Percentiles rank a stretch among this genome's conserved stretches.
These are phyloP conservation scores for Oidiodendron maius DNA, from an alignment of 495 filamentous ascomycete species.

Conservation along the genomic window DNA sequence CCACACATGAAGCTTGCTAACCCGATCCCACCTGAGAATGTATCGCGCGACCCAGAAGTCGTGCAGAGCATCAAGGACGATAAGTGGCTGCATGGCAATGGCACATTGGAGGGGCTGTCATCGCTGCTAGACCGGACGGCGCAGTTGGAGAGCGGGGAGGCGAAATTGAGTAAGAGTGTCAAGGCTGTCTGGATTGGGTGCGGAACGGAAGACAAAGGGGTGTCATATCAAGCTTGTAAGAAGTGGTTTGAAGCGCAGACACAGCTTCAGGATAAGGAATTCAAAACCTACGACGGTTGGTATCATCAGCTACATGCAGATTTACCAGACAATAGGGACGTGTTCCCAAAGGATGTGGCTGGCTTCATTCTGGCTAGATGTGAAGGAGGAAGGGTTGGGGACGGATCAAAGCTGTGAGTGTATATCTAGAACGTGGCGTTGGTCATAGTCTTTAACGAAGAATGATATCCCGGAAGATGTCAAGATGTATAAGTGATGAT, in stretches of 20 bases:
- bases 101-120: constrained; percentile 69
- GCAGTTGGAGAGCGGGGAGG: constrained; percentile 40
- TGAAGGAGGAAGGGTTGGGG: background rate
- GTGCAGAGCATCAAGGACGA: constrained; percentile 51
- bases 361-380: constrained; percentile 63
- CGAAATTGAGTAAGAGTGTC: constrained; percentile 27
- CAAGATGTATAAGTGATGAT: no score
- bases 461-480: background rate
- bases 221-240: constrained; percentile 54
- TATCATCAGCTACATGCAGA: constrained; percentile 77
- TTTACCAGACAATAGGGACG: constrained; percentile 48
- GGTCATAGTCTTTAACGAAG: background rate
- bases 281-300: constrained; percentile 70
- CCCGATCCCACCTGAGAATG: constrained; percentile 46
- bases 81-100: constrained; percentile 66
- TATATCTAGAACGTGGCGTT: background rate
- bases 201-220: constrained; percentile 62
- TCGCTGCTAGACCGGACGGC: constrained; percentile 67
- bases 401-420: constrained; percentile 13
- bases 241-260: constrained; percentile 49
- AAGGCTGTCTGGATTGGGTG: constrained; percentile 55
- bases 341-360: constrained; percentile 64
- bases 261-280: constrained; percentile 55
- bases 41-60: constrained; percentile 60
- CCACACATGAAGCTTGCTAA: constrained; percentile 55